phyloP scores from a whole-genome alignment of 2,329 filamentous ascomycete genomes.

The Penicillium oxalicum region DNA sequence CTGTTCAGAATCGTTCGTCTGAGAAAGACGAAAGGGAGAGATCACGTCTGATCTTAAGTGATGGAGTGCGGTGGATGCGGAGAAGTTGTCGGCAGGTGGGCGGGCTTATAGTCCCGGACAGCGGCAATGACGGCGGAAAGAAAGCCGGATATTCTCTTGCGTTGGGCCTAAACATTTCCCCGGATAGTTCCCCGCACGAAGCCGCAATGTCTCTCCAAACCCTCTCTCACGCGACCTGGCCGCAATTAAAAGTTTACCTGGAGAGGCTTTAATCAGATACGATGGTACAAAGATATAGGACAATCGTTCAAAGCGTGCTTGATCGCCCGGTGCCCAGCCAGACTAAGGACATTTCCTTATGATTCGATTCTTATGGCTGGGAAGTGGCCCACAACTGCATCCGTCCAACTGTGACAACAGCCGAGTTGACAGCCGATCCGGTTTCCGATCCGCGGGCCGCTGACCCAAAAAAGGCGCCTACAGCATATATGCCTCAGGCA shows the following conservation, averaged over 20 bases:
- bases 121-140: conserved; percentile 10
- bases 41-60: neutral
- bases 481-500: neutral
- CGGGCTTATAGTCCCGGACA: conserved; percentile 5
- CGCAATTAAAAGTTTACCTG: too few species aligned
- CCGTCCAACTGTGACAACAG: conserved; percentile 1
- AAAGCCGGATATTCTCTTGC: conserved; percentile 10
- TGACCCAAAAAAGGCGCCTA: neutral
- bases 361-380: too few species aligned
- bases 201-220: neutral
- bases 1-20: neutral
- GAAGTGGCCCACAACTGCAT: too few species aligned
- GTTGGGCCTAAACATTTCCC: conserved; percentile 3
- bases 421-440: conserved; percentile 19
- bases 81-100: conserved; percentile 1
- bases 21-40: neutral
- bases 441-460: conserved; percentile 22
- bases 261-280: neutral
- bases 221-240: too few species aligned
- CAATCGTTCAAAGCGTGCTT: too few species aligned
- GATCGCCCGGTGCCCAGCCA: too few species aligned
- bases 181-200: conserved; percentile 6
- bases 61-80: neutral
- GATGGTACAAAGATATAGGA: neutral
- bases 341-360: neutral